phyloP scores from a whole-genome alignment of 345 rosid species.

The Hibiscus syriacus region DNA sequence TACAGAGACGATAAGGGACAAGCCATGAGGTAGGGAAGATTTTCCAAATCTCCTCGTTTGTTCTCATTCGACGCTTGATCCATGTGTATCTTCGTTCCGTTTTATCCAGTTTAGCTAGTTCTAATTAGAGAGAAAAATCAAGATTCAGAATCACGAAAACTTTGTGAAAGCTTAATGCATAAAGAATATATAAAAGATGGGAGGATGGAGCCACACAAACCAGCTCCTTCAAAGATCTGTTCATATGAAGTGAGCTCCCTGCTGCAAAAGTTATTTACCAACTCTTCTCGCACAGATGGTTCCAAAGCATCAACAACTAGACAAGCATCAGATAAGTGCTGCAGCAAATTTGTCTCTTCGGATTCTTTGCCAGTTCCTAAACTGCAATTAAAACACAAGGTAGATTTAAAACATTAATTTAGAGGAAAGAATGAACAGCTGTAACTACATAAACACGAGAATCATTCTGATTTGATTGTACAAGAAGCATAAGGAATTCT shows the following conservation, averaged over 20 bases:
- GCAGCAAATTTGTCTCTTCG: slow-evolving; percentile 80
- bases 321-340: slow-evolving; percentile 91
- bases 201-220: slow-evolving; percentile 36
- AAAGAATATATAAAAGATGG: slow-evolving; percentile 5
- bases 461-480: neutral
- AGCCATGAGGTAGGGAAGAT: slow-evolving; percentile 95
- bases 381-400: slow-evolving; percentile 42
- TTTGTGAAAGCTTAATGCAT: neutral
- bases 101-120: slow-evolving; percentile 94
- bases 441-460: neutral
- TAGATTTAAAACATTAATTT: neutral
- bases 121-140: neutral
- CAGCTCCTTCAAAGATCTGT: slow-evolving; percentile 99
- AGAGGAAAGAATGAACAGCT: neutral
- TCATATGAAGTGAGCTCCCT: slow-evolving; percentile 96
- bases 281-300: slow-evolving; percentile 97
- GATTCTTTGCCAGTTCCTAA: slow-evolving; percentile 98
- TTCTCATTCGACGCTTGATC: slow-evolving; percentile 93
- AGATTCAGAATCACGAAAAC: neutral
- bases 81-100: slow-evolving; percentile 95
- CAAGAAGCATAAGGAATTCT: neutral
- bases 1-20: slow-evolving; percentile 87
- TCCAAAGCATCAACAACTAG: slow-evolving; percentile 96
- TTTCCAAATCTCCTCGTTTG: slow-evolving; percentile 96
- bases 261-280: slow-evolving; percentile 96